A percentile compares a stretch with the other conserved stretches of the same genome.
Evolutionary conservation across 2,329 filamentous ascomycete species (phyloP).

Genomic region (Aspergillus japonicus): DNA sequence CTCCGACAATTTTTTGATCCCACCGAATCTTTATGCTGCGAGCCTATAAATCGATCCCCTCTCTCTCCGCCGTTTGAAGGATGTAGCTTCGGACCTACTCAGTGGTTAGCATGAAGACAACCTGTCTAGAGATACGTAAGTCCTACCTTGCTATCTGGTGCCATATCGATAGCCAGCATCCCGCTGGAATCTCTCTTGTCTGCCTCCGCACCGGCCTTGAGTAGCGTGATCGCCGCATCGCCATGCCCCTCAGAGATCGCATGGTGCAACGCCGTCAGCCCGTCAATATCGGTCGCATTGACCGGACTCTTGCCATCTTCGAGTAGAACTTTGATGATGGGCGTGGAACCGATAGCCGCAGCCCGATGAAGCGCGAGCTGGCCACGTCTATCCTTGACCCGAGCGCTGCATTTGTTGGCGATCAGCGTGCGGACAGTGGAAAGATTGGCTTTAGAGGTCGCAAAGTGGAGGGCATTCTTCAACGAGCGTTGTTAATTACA

Average conservation of each 20-base stretch:
- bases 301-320: slow-evolving; percentile 73
- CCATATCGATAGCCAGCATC: slow-evolving; percentile 71
- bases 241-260: slow-evolving; percentile 60
- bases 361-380: slow-evolving; percentile 90
- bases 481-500: not conserved
- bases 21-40: not conserved
- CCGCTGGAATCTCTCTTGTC: slow-evolving; percentile 74
- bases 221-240: slow-evolving; percentile 75
- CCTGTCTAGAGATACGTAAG: not conserved
- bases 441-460: slow-evolving; percentile 84
- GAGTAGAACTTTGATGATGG: slow-evolving; percentile 77
- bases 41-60: slow-evolving; percentile 67
- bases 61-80: slow-evolving; percentile 72
- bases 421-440: slow-evolving; percentile 78
- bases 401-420: slow-evolving; percentile 69
- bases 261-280: slow-evolving; percentile 88
- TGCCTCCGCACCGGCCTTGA: slow-evolving; percentile 81
- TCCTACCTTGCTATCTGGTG: slow-evolving; percentile 78
- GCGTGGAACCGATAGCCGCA: slow-evolving; percentile 83
- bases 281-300: slow-evolving; percentile 77
- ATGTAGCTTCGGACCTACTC: slow-evolving; percentile 72
- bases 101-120: slow-evolving; percentile 7
- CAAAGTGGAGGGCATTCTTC: slow-evolving; percentile 85
- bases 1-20: not conserved
- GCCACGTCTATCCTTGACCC: slow-evolving; percentile 80